Conservation (phyloP, 805 yeast species). For the Starmerella potacharoeniae region DNA sequence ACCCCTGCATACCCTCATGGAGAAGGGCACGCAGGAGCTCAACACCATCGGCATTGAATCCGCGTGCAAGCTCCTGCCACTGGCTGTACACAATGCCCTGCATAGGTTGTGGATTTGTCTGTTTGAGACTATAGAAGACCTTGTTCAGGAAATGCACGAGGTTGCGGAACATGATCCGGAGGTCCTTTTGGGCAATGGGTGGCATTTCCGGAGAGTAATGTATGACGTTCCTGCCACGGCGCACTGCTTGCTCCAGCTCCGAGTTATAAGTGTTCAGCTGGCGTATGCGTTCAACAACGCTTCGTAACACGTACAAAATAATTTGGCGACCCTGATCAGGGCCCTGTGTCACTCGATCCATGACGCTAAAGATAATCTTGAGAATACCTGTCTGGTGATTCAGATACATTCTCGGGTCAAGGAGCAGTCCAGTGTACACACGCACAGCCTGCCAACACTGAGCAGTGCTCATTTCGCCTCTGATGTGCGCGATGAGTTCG, state of each 20-base stretch:
- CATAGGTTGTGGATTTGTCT: conserved; percentile 73
- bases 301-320: conserved; percentile 73
- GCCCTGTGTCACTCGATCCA: conserved; percentile 76
- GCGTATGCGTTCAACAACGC: conserved; percentile 73
- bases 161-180: conserved; percentile 76
- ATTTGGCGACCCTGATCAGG: conserved; percentile 75
- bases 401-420: conserved; percentile 69
- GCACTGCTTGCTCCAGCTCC: conserved; percentile 34
- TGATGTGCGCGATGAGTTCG: conserved; percentile 84
- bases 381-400: conserved; percentile 97
- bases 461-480: conserved; percentile 66
- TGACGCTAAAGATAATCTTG: conserved; percentile 71
- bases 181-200: conserved; percentile 70
- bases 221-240: conserved; percentile 28
- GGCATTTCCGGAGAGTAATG: conserved; percentile 39
- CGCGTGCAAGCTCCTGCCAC: conserved; percentile 81
- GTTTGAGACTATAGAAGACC: conserved; percentile 75
- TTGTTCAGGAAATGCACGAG: conserved; percentile 83
- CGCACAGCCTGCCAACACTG: conserved; percentile 82
- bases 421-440: conserved; percentile 67
- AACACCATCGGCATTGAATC: conserved; percentile 75
- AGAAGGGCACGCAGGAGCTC: conserved; percentile 63
- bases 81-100: conserved; percentile 35
- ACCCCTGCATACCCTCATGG: conserved; percentile 72
- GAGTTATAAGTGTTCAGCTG: conserved; percentile 45